A percentile compares a stretch with the other conserved stretches of the same genome.
phyloP scores from a whole-genome alignment of 1,284 basidiomycete genomes.

The Ustilago curta region DNA sequence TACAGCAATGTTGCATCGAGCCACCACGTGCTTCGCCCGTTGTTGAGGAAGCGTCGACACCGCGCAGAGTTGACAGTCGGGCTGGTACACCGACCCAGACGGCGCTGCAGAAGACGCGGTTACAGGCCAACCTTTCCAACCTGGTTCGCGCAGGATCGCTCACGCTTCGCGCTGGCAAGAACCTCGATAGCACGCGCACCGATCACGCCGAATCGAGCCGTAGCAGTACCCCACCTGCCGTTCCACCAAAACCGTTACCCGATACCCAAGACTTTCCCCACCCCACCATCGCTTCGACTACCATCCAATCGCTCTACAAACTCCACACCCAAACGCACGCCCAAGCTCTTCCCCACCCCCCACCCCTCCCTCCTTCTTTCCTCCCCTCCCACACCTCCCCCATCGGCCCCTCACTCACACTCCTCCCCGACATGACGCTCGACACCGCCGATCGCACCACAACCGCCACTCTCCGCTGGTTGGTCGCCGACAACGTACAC shows the following conservation, averaged over 20 bases:
- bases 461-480: conserved; percentile 1
- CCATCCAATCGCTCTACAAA: conserved; percentile 3
- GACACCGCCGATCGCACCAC: too few relatives aligned
- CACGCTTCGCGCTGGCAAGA: background rate
- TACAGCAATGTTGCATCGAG: conserved; percentile 28
- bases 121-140: conserved; percentile 33
- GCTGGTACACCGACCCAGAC: conserved; percentile 11
- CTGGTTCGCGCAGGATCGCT: conserved; percentile 25
- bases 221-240: conserved; percentile 5
- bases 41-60: background rate
- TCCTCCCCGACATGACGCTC: background rate
- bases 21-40: background rate
- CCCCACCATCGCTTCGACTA: background rate
- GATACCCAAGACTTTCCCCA: background rate
- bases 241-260: conserved; percentile 10
- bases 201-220: background rate
- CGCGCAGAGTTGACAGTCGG: conserved; percentile 12
- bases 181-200: background rate
- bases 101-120: conserved; percentile 13
- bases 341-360: conserved; percentile 13
- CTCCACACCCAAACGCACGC: conserved; percentile 13
- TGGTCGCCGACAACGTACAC: background rate
- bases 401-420: background rate
- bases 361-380: background rate
- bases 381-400: background rate